phyloP scores from a whole-genome alignment of 257 asterid species.

The Asclepias syriaca region DNA sequence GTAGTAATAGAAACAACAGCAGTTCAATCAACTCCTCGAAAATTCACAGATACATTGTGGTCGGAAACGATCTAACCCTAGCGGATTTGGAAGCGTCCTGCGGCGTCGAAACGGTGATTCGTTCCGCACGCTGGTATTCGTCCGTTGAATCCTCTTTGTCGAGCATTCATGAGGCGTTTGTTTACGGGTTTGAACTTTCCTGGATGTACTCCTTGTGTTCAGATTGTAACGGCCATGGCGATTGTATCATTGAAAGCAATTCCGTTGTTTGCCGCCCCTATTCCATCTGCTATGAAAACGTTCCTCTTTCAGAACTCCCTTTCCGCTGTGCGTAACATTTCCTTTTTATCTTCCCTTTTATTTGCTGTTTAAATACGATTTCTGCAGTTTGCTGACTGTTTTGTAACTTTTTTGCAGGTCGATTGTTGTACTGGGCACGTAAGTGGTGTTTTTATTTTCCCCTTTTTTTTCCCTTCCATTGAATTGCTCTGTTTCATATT shows the following conservation, averaged over 20 bases:
- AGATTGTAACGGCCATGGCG: constrained; percentile 8
- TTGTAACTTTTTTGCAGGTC: not conserved
- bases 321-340: constrained; percentile 32
- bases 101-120: constrained; percentile 25
- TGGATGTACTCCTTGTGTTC: constrained; percentile 22
- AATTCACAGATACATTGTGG: constrained; percentile 29
- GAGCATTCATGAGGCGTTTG: constrained; percentile 25
- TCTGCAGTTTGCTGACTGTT: not conserved
- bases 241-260: constrained; percentile 11
- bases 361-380: not conserved
- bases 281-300: constrained; percentile 27
- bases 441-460: not conserved
- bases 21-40: constrained; percentile 18
- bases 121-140: constrained; percentile 5
- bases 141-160: constrained; percentile 15
- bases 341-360: not conserved
- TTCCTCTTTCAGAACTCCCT: constrained; percentile 26
- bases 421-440: not conserved
- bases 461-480: too few species aligned
- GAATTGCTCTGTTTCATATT: not conserved
- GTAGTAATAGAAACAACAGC: constrained; percentile 22
- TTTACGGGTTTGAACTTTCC: constrained; percentile 43
- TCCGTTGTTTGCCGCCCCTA: constrained; percentile 19
- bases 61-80: constrained; percentile 11
- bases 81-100: constrained; percentile 44